phyloP scores from a whole-genome alignment of 139 green algal genomes.

The Micractinium conductrix region DNA sequence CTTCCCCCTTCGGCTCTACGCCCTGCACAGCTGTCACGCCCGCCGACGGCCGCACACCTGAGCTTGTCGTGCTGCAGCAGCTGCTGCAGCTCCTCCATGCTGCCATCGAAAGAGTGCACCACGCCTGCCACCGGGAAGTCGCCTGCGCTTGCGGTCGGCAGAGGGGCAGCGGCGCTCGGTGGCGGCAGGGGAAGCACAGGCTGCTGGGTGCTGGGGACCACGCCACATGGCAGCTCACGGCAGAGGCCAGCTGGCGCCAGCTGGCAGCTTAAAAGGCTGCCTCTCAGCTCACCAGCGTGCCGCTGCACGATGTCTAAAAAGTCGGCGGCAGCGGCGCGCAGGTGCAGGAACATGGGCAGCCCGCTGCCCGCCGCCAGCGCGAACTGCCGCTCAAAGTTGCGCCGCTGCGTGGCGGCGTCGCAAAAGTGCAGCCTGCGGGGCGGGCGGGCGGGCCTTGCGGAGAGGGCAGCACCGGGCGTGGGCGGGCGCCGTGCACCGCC shows the following conservation, averaged over 20 bases:
- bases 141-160: neutral
- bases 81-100: conserved; percentile 63
- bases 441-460: too few relatives aligned
- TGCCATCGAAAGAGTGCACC: conserved; percentile 90
- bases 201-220: neutral
- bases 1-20: too few relatives aligned
- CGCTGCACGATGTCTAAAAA: conserved; percentile 73
- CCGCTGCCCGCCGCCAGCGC: conserved; percentile 54
- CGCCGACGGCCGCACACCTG: neutral
- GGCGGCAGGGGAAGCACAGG: neutral
- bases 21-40: neutral
- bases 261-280: too few relatives aligned
- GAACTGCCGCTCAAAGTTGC: conserved; percentile 79
- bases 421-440: conserved; percentile 86
- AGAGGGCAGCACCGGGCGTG: too few relatives aligned
- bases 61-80: conserved; percentile 61
- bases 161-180: neutral
- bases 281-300: conserved; percentile 44
- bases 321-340: conserved; percentile 73
- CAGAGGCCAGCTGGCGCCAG: neutral
- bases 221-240: too few relatives aligned
- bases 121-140: conserved; percentile 63
- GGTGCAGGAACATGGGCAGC: conserved; percentile 92
- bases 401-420: conserved; percentile 65
- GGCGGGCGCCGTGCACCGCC: too few relatives aligned